These are phyloP conservation scores for Tubosaeta sp. DNA, from an alignment of 768 basidiomycete genomes.

Conservation along the genomic window DNA sequence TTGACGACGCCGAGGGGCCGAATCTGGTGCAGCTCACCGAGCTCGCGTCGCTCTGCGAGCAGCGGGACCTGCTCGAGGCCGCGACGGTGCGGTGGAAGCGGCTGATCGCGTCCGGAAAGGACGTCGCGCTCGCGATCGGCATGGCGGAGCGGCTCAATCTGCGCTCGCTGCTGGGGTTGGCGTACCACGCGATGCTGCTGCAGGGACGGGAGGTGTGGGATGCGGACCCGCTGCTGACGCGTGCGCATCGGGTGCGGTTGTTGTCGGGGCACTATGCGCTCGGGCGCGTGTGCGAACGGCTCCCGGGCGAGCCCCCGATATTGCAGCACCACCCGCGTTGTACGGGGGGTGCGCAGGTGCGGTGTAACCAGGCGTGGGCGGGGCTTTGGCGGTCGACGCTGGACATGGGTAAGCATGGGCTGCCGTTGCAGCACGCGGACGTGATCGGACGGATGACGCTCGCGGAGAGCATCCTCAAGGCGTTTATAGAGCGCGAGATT, in stretches of 20 bases:
- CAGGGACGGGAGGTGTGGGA: slow-evolving; percentile 49
- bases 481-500: slow-evolving; percentile 41
- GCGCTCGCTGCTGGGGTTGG: slow-evolving; percentile 42
- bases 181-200: slow-evolving; percentile 50
- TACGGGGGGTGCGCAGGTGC: slow-evolving; percentile 32
- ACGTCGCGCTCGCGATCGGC: slow-evolving; percentile 42
- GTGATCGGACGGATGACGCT: slow-evolving; percentile 44
- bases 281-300: slow-evolving; percentile 40
- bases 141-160: slow-evolving; percentile 47
- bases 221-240: slow-evolving; percentile 39
- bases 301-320: slow-evolving; percentile 39
- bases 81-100: slow-evolving; percentile 45
- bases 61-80: slow-evolving; percentile 39
- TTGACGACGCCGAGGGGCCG: slow-evolving; percentile 31
- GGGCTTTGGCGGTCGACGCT: slow-evolving; percentile 43
- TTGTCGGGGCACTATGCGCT: slow-evolving; percentile 52
- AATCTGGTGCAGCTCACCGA: slow-evolving; percentile 48
- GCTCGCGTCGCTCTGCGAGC: slow-evolving; percentile 48
- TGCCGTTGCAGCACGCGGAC: slow-evolving; percentile 42
- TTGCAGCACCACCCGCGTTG: slow-evolving; percentile 42
- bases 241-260: slow-evolving; percentile 48
- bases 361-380: slow-evolving; percentile 44
- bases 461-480: slow-evolving; percentile 45
- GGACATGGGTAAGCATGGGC: slow-evolving; percentile 35
- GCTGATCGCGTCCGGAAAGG: slow-evolving; percentile 41